Evolutionary conservation across 192 early-diverging fungal species (phyloP), one percentile per base, ranked within the genome.

Genomic region (Umbelopsis sp.): DNA sequence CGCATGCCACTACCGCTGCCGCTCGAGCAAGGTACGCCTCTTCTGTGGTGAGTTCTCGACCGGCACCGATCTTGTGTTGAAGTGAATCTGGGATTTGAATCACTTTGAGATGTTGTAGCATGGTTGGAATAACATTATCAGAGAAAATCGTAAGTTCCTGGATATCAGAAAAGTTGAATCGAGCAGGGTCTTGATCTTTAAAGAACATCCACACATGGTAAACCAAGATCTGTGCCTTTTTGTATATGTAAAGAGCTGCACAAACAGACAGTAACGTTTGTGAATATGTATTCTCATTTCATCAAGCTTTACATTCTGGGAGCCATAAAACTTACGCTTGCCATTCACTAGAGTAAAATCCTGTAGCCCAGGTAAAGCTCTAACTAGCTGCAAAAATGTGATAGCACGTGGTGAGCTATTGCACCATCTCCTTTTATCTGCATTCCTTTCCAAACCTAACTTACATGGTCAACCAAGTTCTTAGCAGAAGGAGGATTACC

Each of bases 181-280:
- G 81, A 1, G 56, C 49, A 0, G 79, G 79, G 29, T 89, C 79
- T 6, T 78, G 74, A 10, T 79, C 75, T 4, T 80, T 77, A 75
- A 95, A 93, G 4, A 84, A 82, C 59, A 85, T 76, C 66, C 82
- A 85, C 5, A 94, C 74, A 32, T 88, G 88, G 44, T 84, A 86
- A 4, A 86, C 88, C 20, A 95, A 77, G 14, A 93, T 80, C 71
- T 95, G 88, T 0, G 93, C 91, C 77, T 91, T 90, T 66, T 92
- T 92, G 77, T 93, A 91, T 12, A 95, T 56, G 76, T 93, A 96
- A 0, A 92, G 82, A 0, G 51, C 68, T 74, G 25, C 38, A 31
- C 24, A 25, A 17, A 17, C 22, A n/a, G 5, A 3, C n/a, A 34
- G 21, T 2, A 26, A 65, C 56, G n/a, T 11, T 20, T 14, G 59